phyloP scores from a whole-genome alignment of 768 basidiomycete genomes.

The Auricularia auricula-judae region DNA sequence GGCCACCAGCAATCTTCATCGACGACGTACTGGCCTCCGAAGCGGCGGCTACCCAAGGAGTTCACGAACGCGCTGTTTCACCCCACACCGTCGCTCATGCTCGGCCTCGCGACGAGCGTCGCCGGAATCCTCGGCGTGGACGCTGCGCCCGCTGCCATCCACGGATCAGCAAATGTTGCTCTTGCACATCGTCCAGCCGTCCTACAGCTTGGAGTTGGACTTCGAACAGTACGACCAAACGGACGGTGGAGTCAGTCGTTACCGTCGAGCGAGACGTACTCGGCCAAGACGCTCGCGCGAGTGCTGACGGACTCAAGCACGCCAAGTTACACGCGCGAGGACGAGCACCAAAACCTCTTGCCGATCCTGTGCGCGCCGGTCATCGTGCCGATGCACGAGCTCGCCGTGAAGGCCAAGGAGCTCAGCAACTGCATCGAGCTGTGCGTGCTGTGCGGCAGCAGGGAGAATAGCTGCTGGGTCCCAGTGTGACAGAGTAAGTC shows the following conservation, averaged over 20 bases:
- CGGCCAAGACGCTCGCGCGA: constrained; percentile 87
- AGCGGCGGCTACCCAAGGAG: neutral
- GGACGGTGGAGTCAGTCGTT: constrained; percentile 33
- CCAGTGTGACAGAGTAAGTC: neutral
- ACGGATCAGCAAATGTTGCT: constrained; percentile 44
- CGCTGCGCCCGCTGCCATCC: constrained; percentile 65
- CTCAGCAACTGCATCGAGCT: constrained; percentile 67
- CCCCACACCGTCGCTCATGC: constrained; percentile 56
- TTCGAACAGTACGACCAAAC: neutral
- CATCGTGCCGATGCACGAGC: constrained; percentile 82
- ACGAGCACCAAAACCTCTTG: constrained; percentile 14
- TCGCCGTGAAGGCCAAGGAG: constrained; percentile 61
- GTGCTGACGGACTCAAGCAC: constrained; percentile 65
- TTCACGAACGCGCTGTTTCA: constrained; percentile 24
- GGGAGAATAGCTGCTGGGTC: constrained; percentile 31
- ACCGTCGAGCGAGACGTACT: constrained; percentile 82
- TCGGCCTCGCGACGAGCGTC: constrained; percentile 49
- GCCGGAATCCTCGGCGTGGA: constrained; percentile 44
- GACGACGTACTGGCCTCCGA: neutral
- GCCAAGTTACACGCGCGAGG: constrained; percentile 32
- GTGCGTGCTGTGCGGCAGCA: constrained; percentile 60
- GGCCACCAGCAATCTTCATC: neutral
- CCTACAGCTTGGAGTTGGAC: neutral
- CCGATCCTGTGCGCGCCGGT: constrained; percentile 68
- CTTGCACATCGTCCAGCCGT: constrained; percentile 42